Evolutionary conservation across 345 rosid species (phyloP).

Genomic region (Bruguiera parviflora): DNA sequence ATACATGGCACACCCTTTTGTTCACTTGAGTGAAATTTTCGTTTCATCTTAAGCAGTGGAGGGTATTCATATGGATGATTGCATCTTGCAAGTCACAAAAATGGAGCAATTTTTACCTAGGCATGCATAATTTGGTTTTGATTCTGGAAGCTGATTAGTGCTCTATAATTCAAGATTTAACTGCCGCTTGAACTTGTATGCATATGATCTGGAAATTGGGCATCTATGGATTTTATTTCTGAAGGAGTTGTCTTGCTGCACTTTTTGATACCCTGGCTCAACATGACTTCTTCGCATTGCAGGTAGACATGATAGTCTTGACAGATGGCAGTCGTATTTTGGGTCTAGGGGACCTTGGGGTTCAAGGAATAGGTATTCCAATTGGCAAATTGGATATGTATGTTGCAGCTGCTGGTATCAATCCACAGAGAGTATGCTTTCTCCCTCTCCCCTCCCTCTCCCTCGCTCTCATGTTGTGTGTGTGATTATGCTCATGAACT

Average conservation of each 20-base stretch:
- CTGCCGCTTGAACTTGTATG: not conserved
- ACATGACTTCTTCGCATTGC: slow-evolving; percentile 18
- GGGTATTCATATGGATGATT: not conserved
- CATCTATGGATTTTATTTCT: not conserved
- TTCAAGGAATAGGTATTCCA: slow-evolving; percentile 96
- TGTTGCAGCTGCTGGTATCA: slow-evolving; percentile 96
- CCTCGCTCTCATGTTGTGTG: not conserved
- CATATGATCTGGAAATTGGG: not conserved
- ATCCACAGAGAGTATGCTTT: slow-evolving; percentile 78
- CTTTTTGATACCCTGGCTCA: slow-evolving; percentile 4
- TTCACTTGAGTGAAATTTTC: too few relatives aligned
- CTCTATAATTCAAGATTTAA: not conserved
- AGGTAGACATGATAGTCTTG: slow-evolving; percentile 98
- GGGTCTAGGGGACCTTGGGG: slow-evolving; percentile 98
- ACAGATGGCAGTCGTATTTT: slow-evolving; percentile 98
- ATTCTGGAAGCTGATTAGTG: not conserved
- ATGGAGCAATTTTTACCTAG: not conserved
- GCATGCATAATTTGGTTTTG: not conserved
- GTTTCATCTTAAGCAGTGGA: not conserved
- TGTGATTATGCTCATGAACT: not conserved
- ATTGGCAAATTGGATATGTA: slow-evolving; percentile 98
- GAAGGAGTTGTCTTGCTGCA: not conserved
- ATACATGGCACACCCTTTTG: too few relatives aligned
- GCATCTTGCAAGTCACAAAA: not conserved
- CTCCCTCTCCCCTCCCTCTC: not conserved